Evolutionary conservation across 192 early-diverging fungal genomes (phyloP), one percentile per base, ranked within the genome.

Genomic region (Coemansia sp.): DNA sequence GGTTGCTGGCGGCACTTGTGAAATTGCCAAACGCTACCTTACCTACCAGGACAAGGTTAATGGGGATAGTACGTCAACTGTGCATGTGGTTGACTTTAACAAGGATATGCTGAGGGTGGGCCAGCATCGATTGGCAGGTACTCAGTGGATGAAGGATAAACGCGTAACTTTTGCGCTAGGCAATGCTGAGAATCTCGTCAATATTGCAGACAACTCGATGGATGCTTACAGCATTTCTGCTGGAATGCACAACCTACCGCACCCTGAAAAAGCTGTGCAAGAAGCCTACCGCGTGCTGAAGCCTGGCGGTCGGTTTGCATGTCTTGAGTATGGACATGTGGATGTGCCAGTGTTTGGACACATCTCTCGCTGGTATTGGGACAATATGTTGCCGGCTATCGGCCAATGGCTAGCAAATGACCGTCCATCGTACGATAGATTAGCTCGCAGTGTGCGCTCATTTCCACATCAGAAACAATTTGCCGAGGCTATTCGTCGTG

Each of bases 151-250:
- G 58, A 19, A 57, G 78, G 86, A 83, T 18, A 73, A 76, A 3
- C 85, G 93, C 49, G 84, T 92, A 3, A 64, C 81, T 1, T 94
- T 94, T 71, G 74, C 82, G 30, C 87, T 89, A 27, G 92, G 93
- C 21, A 92, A 96, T 60, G 95, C 95, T 22, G 94, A 97, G 69
- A 67, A 89, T 34, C 74, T 97, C 60, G 78, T 60, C 12, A 68
- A 83, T 23, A 87, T 97, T 50, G 81, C 88, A 21, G 86, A 88
- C 66, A 85, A 85, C 44, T 91, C 89, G 6, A 85, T 92, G 49
- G 96, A 98, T 71, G 88, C 88, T 5, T 98, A 95, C 74, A 95
- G 93, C 8, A 98, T 98, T 58, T 94, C 96, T 19, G 95, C 96
- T 66, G 96, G 96, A n/a, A 98, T 98, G 67, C 87, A 94, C 63